Evolutionary conservation across 345 rosid genomes (phyloP).

Genomic region (Eucalyptus guilfoylei): DNA sequence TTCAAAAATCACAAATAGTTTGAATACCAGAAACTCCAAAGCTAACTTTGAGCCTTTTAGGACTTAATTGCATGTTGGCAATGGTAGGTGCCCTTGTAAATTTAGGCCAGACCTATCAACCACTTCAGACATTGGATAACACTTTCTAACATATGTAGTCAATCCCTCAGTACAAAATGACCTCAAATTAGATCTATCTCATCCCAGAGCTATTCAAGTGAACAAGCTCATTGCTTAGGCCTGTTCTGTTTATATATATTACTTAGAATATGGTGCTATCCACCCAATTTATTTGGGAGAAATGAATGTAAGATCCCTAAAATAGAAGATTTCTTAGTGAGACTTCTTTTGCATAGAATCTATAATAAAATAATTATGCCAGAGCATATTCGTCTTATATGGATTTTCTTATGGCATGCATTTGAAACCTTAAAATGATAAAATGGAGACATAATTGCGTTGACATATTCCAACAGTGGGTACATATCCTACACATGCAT

Average conservation of each 20-base stretch:
- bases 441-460: neutral
- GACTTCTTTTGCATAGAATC: neutral
- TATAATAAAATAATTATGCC: accelerated
- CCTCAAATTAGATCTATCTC: neutral
- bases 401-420: neutral
- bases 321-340: neutral
- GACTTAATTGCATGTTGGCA: neutral
- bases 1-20: neutral
- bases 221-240: neutral
- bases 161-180: accelerated
- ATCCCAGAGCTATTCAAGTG: accelerated
- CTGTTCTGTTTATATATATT: neutral
- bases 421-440: neutral
- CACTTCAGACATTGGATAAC: neutral
- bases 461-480: neutral
- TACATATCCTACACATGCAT: neutral
- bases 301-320: neutral
- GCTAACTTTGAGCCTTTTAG: neutral
- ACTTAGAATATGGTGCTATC: neutral
- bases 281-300: neutral
- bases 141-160: neutral
- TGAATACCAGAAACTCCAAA: neutral
- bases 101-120: neutral
- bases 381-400: accelerated
- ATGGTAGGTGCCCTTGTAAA: neutral